Evolutionary conservation across 2,329 filamentous ascomycete genomes (phyloP), one percentile per base, ranked within the genome.

Genomic region (Aureobasidium melanogenum): DNA sequence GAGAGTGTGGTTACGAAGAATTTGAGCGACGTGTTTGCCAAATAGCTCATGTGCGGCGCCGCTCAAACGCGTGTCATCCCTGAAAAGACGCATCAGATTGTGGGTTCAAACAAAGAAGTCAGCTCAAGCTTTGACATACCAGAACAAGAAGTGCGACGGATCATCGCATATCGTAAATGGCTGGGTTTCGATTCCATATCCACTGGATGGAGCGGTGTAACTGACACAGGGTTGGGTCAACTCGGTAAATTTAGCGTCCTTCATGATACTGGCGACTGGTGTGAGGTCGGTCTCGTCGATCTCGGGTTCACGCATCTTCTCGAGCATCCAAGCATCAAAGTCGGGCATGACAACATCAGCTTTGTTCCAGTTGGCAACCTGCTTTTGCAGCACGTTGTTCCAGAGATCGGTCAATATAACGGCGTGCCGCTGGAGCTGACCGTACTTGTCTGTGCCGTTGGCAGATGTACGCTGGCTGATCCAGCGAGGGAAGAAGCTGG

Each of bases 51-150:
- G 57, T 51, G 61, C 54, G 22, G 61, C n/a, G 36, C 60, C 61
- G 55, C 61, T 62, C 61, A 62, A 62, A 59, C 61, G 61, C 61
- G 54, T 62, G 39, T 59, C 55, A 50, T 62, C 55, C 54, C 61
- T 54, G 39, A 24, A 41, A 46, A 36, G 9, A 26, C 36, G 19
- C 38, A 47, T 52, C 32, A 59, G 36, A 22, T 46, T 39, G 41
- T 32, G 34, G 26, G 15, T n/a, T 44, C 47, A 46, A 30, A 58
- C 61, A 59, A 52, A 62, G 54, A 59, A 54, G n/a, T 39, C 43
- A 36, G 51, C 38, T 22, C 26, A 30, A 34, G 41, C 52, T 62
- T 50, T 52, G 54, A 54, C 61, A 47, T 52, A 61, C 57, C 62
- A 63, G 43, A 61, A 63, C 41, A 63, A 47, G 44, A 48, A 54